Percentiles rank a stretch among this genome's conserved stretches.
Conservation (phyloP, 2,329 filamentous ascomycete genomes). For the Stachybotrys chlorohalonatus region DNA sequence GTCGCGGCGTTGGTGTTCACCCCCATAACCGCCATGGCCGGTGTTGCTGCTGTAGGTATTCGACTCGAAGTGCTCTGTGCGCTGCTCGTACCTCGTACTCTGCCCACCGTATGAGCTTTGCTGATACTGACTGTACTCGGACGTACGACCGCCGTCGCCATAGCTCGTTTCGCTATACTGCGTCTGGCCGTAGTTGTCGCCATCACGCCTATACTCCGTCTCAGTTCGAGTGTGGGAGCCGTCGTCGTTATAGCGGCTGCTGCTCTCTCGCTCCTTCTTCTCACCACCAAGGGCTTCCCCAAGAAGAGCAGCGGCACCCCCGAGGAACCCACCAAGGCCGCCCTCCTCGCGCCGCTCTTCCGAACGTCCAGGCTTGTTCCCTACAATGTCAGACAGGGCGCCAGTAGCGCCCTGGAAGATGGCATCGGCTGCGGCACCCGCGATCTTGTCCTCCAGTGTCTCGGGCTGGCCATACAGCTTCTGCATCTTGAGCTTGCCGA, state of each 20-base stretch:
- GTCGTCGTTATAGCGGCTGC: constrained; percentile 39
- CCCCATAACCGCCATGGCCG: constrained; percentile 12
- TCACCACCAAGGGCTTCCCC: constrained; percentile 49
- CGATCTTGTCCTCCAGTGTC: constrained; percentile 47
- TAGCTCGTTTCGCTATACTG: constrained; percentile 51
- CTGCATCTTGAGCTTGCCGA: constrained; percentile 68
- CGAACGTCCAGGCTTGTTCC: constrained; percentile 32
- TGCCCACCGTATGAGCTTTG: constrained; percentile 31
- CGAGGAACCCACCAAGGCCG: constrained; percentile 61
- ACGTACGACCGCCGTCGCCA: constrained; percentile 44
- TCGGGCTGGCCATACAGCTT: constrained; percentile 48
- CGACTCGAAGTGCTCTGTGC: constrained; percentile 43
- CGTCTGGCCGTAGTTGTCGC: constrained; percentile 50
- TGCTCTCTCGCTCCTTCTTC: constrained; percentile 42
- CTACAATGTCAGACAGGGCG: constrained; percentile 36
- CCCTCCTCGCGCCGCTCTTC: constrained; percentile 47
- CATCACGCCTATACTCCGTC: constrained; percentile 51
- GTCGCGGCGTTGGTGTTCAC: constrained; percentile 9
- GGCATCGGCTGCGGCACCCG: constrained; percentile 43
- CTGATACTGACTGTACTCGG: constrained; percentile 55
- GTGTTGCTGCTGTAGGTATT: constrained; percentile 20
- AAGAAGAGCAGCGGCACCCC: constrained; percentile 59
- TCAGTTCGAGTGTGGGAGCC: constrained; percentile 53
- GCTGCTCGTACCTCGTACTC: constrained; percentile 42
- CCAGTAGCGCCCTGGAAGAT: constrained; percentile 51